Evolutionary conservation across 495 filamentous ascomycete genomes (phyloP), one percentile per base, ranked within the genome.

Genomic region (Cryomyces antarcticus): DNA sequence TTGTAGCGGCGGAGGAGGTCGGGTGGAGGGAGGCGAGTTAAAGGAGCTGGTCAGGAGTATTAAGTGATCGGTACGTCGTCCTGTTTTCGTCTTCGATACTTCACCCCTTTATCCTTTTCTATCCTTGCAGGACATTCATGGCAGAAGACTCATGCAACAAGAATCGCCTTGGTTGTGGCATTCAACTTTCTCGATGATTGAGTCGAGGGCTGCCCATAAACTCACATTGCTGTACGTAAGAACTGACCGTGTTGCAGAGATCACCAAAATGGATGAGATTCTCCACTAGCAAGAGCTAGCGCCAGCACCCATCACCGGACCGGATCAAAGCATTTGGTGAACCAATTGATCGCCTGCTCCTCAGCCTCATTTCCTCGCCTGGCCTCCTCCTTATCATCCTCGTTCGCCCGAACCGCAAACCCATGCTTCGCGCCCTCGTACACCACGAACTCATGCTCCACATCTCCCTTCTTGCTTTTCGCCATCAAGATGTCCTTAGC

Each of bases 341-440:
- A 78, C 67, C 72, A 78, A 5, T 51, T 49, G 10, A 78, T 59
- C 4, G 72, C 72, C 55, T 73, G 69, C 28, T 64, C 64, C 47
- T 71, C 66, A 1, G 68, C 61, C 37, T 65, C 52, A 38, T 53
- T 52, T 5, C 57, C 63, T 45, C 60, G 57, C 50, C 65, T 58
- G 38, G 49, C 58, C 52, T 72, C 61, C 41, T 56, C 43, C 41
- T 61, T 49, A 50, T 68, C 55, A 9, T 51, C 52, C 7, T 52
- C 47, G 54, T 71, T 62, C 24, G 60, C 66, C 34, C 71, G 31
- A 4, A 77, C 57, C 6, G 73, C 73, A 58, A 80, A 80, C 4
- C 73, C 76, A 57, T 73, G 75, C 46, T 62, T 65, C 5, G 72
- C 73, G 6, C 73, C 74, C 2, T 63, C 52, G 48, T 72, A 73